Conservation (phyloP, 371 early-diverging fungal genomes). For the Mortierella sp. region DNA sequence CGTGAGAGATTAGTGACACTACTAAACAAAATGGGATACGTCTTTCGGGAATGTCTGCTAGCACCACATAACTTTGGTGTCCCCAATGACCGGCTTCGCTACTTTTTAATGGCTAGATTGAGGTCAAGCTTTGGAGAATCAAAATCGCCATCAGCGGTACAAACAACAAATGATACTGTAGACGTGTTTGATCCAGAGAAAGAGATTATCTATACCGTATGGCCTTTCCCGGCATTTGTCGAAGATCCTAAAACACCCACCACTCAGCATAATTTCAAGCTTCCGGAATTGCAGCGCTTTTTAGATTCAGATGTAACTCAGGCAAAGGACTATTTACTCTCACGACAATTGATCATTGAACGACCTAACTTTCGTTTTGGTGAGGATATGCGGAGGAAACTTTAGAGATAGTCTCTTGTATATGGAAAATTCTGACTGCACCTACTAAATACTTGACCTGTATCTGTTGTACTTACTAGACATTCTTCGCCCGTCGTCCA, state of each 20-base stretch:
- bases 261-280: constrained; percentile 33
- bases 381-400: constrained; percentile 37
- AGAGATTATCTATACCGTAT: constrained; percentile 59
- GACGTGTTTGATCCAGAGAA: constrained; percentile 46
- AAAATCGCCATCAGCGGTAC: constrained; percentile 46
- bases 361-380: constrained; percentile 78
- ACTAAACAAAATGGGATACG: constrained; percentile 72
- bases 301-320: constrained; percentile 61
- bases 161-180: constrained; percentile 16
- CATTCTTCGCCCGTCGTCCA: constrained; percentile 66
- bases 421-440: not conserved
- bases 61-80: constrained; percentile 77
- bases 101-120: constrained; percentile 73
- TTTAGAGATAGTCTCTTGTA: not conserved
- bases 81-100: constrained; percentile 77
- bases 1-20: constrained; percentile 67
- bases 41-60: constrained; percentile 73
- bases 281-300: constrained; percentile 55
- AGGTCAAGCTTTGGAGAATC: constrained; percentile 58
- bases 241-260: constrained; percentile 14
- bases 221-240: constrained; percentile 65
- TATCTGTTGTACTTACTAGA: constrained; percentile 57
- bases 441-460: not conserved
- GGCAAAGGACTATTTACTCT: constrained; percentile 61
- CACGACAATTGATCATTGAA: constrained; percentile 73